These are phyloP conservation scores for Zygosaccharomyces pseudobailii DNA, from an alignment of 1,139 yeast genomes.

Conservation along the genomic window DNA sequence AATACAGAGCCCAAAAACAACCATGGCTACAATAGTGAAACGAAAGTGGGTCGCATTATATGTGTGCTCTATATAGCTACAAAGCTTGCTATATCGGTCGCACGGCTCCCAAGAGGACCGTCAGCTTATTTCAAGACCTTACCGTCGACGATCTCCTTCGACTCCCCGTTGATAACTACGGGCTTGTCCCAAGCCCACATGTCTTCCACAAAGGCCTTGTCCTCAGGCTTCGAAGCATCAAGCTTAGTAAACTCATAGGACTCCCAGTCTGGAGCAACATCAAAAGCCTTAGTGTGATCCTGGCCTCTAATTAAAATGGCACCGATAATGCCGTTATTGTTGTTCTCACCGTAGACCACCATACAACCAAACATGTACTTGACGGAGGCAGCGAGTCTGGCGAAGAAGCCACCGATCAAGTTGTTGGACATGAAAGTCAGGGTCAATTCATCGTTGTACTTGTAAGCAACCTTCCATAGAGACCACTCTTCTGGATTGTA, in stretches of 20 bases:
- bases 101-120: not conserved
- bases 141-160: constrained; percentile 72
- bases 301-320: constrained; percentile 95
- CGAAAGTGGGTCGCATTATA: not conserved
- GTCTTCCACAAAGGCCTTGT: constrained; percentile 64
- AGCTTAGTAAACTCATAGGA: constrained; percentile 64
- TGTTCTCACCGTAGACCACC: constrained; percentile 98
- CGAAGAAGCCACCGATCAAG: constrained; percentile 97
- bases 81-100: not conserved
- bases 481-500: constrained; percentile 93
- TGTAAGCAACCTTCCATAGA: constrained; percentile 91
- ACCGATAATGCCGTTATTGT: constrained; percentile 96
- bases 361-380: constrained; percentile 91
- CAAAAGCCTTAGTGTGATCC: constrained; percentile 84
- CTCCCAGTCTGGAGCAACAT: constrained; percentile 99
- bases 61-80: not conserved
- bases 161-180: constrained; percentile 57
- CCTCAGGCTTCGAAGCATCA: constrained; percentile 63
- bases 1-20: no score
- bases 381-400: constrained; percentile 86
- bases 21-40: no score
- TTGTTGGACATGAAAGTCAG: constrained; percentile 97
- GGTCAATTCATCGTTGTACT: constrained; percentile 96
- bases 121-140: constrained; percentile 61
- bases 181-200: constrained; percentile 89